Conservation (phyloP, 495 filamentous ascomycete genomes). For the Neurospora sp. region DNA sequence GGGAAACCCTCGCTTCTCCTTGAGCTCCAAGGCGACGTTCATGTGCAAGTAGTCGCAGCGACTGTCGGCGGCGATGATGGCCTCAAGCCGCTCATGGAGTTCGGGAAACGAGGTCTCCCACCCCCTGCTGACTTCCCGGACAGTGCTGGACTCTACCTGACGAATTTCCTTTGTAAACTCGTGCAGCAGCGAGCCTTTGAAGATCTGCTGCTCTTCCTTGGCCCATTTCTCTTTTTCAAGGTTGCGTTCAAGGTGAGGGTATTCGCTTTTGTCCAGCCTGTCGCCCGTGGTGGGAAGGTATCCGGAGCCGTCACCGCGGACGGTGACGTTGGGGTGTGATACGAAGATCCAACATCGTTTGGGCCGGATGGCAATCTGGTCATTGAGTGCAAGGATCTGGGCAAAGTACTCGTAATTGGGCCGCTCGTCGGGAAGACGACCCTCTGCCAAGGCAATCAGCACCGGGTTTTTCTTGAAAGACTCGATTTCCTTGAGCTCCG, state of each 20-base stretch:
- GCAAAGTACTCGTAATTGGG: constrained; percentile 43
- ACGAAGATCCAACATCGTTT: constrained; percentile 38
- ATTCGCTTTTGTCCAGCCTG: constrained; percentile 28
- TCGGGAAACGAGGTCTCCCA: constrained; percentile 36
- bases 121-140: constrained; percentile 27
- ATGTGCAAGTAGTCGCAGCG: constrained; percentile 45
- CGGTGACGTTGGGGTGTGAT: constrained; percentile 28
- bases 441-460: constrained; percentile 40
- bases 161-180: constrained; percentile 36
- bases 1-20: constrained; percentile 35
- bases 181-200: constrained; percentile 31
- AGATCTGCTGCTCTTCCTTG: constrained; percentile 23
- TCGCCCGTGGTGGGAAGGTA: constrained; percentile 24
- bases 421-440: constrained; percentile 33
- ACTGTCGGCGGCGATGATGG: constrained; percentile 25
- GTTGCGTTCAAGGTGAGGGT: constrained; percentile 36
- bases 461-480: constrained; percentile 46
- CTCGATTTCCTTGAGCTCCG: constrained; percentile 22
- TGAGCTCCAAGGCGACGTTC: constrained; percentile 36
- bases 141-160: constrained; percentile 32
- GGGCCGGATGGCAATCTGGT: constrained; percentile 29
- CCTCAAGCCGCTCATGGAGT: constrained; percentile 30
- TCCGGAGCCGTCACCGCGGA: constrained; percentile 23
- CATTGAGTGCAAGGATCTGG: constrained; percentile 31
- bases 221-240: constrained; percentile 30